phyloP scores from a whole-genome alignment of 108 stramenopile species.

The Cyclotella choctawhatcheeana region DNA sequence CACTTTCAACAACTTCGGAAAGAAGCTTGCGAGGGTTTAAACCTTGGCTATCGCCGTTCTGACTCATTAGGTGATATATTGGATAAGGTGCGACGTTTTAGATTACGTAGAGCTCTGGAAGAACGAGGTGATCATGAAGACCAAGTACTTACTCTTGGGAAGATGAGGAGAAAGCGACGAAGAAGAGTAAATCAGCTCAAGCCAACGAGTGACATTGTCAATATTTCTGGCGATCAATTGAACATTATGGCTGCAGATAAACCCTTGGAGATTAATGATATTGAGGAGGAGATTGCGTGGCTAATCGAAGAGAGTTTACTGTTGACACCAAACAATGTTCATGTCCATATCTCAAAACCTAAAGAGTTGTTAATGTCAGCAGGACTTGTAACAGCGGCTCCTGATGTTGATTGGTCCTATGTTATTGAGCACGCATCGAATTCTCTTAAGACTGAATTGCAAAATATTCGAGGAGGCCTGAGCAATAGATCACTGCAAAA shows the following conservation, averaged over 20 bases:
- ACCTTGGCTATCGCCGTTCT: constrained; percentile 34
- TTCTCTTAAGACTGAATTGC: constrained; percentile 17
- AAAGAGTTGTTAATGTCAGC: constrained; percentile 7
- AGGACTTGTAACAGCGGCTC: constrained; percentile 23
- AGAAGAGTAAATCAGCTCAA: neutral
- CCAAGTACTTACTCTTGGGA: neutral
- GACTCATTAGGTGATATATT: constrained; percentile 23
- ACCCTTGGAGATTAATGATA: constrained; percentile 3
- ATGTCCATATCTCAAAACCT: neutral
- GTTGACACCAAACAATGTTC: constrained; percentile 7
- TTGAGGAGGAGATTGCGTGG: constrained; percentile 12
- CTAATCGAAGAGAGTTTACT: constrained; percentile 45
- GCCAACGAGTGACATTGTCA: neutral
- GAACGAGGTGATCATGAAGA: constrained; percentile 13
- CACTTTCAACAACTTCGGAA: constrained; percentile 12
- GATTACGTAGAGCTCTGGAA: constrained; percentile 20
- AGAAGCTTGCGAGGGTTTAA: constrained; percentile 26
- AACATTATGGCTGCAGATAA: neutral
- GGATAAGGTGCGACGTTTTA: constrained; percentile 13
- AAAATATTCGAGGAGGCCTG: neutral
- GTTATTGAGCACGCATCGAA: constrained; percentile 21
- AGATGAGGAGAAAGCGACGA: constrained; percentile 13
- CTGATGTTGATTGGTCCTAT: constrained; percentile 40
- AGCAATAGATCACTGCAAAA: constrained; percentile 19
- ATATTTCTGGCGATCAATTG: neutral